These are phyloP conservation scores for Sporothrix brunneoviolacea DNA, from an alignment of 2,329 filamentous ascomycete genomes.

Conservation along the genomic window DNA sequence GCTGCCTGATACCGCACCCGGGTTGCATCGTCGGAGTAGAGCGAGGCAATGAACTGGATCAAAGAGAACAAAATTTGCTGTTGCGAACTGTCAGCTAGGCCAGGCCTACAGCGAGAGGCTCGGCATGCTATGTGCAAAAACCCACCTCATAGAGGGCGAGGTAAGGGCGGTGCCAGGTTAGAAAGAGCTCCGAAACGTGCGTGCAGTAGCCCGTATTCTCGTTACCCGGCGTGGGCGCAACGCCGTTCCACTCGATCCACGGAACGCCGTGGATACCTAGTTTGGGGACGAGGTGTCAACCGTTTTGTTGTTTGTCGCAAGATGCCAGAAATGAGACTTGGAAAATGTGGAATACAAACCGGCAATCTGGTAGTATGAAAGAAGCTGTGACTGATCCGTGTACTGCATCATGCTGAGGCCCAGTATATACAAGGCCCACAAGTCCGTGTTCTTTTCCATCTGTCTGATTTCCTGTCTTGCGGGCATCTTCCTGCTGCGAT, in stretches of 20 bases:
- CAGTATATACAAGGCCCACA: constrained; percentile 72
- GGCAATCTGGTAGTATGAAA: constrained; percentile 74
- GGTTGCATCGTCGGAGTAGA: constrained; percentile 36
- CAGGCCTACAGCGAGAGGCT: too few species aligned
- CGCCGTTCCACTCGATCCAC: constrained; percentile 47
- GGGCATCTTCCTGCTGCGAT: constrained; percentile 28
- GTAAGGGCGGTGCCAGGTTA: constrained; percentile 79
- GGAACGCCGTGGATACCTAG: constrained; percentile 76
- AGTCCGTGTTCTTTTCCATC: constrained; percentile 55
- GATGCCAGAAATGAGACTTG: neutral
- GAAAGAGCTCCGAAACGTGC: constrained; percentile 67
- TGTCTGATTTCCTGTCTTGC: constrained; percentile 61
- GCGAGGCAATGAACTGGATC: constrained; percentile 37
- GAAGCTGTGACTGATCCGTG: constrained; percentile 52
- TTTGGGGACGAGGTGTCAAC: neutral
- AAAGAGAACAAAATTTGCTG: constrained; percentile 34
- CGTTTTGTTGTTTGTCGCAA: neutral
- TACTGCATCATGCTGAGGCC: constrained; percentile 67
- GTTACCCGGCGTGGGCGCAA: constrained; percentile 43
- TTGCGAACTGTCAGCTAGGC: neutral
- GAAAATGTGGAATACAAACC: constrained; percentile 42
- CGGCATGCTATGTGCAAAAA: too few species aligned
- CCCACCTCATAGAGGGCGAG: constrained; percentile 54
- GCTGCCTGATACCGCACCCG: constrained; percentile 44
- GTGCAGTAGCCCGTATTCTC: constrained; percentile 65